Conservation (phyloP, 2,329 filamentous ascomycete genomes). For the Bimuria novae-zelandiae region DNA sequence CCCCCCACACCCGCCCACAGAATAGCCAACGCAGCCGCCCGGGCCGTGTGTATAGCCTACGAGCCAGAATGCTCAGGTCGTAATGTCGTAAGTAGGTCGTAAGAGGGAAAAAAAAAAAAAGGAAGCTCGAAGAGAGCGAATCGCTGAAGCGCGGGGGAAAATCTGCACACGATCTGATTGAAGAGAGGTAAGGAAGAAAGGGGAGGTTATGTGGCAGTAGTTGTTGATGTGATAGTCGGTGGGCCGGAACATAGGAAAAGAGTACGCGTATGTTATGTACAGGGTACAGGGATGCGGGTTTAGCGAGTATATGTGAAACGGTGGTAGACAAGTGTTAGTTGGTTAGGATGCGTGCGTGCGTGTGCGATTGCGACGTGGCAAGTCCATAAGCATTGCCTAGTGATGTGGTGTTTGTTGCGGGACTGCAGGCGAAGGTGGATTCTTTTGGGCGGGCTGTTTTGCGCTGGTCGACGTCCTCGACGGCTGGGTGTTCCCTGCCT, state of each 20-base stretch:
- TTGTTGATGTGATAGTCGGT: neutral
- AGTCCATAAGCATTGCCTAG: neutral
- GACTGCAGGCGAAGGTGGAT: neutral
- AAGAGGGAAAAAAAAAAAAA: neutral
- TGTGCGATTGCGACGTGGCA: slow-evolving; percentile 1
- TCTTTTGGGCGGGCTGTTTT: slow-evolving; percentile 3
- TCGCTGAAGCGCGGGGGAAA: neutral
- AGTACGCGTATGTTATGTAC: slow-evolving; percentile 12
- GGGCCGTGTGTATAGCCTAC: neutral
- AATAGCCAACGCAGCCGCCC: too few species aligned
- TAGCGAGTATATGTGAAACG: neutral
- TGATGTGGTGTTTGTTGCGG: neutral
- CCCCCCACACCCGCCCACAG: too few species aligned
- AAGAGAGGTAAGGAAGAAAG: neutral
- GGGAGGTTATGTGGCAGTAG: neutral
- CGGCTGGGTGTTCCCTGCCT: slow-evolving; percentile 19
- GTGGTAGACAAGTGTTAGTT: neutral
- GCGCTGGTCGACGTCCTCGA: slow-evolving; percentile 7
- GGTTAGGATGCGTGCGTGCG: neutral
- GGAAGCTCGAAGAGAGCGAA: too few species aligned
- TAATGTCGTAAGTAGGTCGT: slow-evolving; percentile 12
- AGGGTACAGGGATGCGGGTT: slow-evolving; percentile 6
- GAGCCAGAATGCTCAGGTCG: slow-evolving; percentile 6
- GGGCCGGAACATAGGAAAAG: slow-evolving; percentile 7
- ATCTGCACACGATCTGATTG: too few species aligned